Conservation (phyloP, 2,329 filamentous ascomycete species). For the Anisogramma anomala region DNA sequence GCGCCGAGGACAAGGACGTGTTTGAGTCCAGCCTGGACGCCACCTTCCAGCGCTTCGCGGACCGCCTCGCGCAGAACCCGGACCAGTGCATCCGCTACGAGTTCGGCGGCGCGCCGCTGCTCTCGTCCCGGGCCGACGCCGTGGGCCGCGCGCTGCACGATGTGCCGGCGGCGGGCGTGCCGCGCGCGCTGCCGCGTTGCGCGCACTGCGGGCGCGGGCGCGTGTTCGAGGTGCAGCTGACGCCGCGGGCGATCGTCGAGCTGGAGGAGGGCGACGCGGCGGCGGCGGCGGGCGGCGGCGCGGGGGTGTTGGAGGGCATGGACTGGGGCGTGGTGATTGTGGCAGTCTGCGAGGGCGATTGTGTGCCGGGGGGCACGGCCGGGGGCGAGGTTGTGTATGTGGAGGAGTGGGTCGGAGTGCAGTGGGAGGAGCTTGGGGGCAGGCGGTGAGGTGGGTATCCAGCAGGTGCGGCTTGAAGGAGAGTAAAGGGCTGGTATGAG, state of each 20-base stretch:
- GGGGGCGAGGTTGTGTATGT: slow-evolving; percentile 62
- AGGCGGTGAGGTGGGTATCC: slow-evolving; percentile 27
- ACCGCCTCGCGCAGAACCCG: slow-evolving; percentile 66
- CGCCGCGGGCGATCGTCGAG: slow-evolving; percentile 69
- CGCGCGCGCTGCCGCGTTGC: slow-evolving; percentile 58
- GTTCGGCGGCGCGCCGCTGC: slow-evolving; percentile 57
- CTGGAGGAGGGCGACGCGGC: slow-evolving; percentile 64
- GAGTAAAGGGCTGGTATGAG: too few relatives aligned
- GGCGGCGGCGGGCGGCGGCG: slow-evolving; percentile 61
- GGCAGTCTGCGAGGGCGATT: slow-evolving; percentile 73
- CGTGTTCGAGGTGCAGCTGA: slow-evolving; percentile 85
- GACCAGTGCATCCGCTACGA: slow-evolving; percentile 76
- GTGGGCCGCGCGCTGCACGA: slow-evolving; percentile 54
- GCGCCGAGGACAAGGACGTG: slow-evolving; percentile 55
- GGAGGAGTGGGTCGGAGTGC: slow-evolving; percentile 96
- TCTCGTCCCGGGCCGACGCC: slow-evolving; percentile 69
- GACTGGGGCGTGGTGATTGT: slow-evolving; percentile 94
- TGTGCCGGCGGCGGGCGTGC: slow-evolving; percentile 29
- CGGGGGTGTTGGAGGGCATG: slow-evolving; percentile 66
- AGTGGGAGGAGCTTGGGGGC: slow-evolving; percentile 72
- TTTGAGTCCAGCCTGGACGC: slow-evolving; percentile 67
- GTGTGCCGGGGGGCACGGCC: slow-evolving; percentile 46
- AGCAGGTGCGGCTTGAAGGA: too few relatives aligned
- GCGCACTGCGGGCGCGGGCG: slow-evolving; percentile 61
- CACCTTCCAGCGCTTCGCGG: slow-evolving; percentile 70